These are phyloP conservation scores for Schizonepeta tenuifolia DNA, from an alignment of 257 asterid species.

Conservation along the genomic window DNA sequence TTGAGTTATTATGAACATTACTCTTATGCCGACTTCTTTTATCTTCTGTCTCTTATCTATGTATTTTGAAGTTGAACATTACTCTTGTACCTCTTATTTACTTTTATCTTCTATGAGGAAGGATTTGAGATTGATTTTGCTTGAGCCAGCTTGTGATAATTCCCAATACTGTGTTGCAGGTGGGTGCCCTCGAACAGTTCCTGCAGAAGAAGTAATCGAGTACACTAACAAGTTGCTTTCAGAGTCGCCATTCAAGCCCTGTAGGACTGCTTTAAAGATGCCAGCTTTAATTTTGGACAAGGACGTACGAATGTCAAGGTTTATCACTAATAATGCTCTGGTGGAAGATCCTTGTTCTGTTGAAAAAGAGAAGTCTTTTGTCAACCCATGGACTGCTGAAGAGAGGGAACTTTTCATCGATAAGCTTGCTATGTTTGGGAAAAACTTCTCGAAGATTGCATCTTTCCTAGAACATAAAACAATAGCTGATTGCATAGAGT, in stretches of 20 bases:
- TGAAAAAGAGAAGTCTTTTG: slow-evolving; percentile 74
- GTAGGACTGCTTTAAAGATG: slow-evolving; percentile 69
- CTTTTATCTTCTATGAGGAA: background rate
- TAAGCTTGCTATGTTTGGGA: slow-evolving; percentile 73
- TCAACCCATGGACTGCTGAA: slow-evolving; percentile 77
- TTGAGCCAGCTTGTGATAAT: slow-evolving; percentile 25
- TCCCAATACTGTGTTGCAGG: slow-evolving; percentile 54
- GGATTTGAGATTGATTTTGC: slow-evolving; percentile 13
- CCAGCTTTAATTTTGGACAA: slow-evolving; percentile 82
- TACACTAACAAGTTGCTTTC: slow-evolving; percentile 59
- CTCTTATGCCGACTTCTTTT: slow-evolving; percentile 7
- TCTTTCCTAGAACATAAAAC: slow-evolving; percentile 80
- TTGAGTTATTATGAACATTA: slow-evolving; percentile 6
- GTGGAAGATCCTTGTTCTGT: slow-evolving; percentile 86
- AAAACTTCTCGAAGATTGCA: slow-evolving; percentile 76
- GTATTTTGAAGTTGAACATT: slow-evolving; percentile 4
- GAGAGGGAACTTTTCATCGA: slow-evolving; percentile 83
- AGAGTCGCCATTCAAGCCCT: slow-evolving; percentile 60
- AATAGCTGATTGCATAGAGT: slow-evolving; percentile 91
- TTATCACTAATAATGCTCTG: slow-evolving; percentile 73
- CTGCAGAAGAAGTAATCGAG: slow-evolving; percentile 59
- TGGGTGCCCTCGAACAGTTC: slow-evolving; percentile 55
- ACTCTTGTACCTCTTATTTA: slow-evolving; percentile 15
- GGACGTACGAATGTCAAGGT: slow-evolving; percentile 58
- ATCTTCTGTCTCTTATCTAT: background rate